A percentile compares a stretch with the other conserved stretches of the same genome.
phyloP scores from a whole-genome alignment of 148 eudicot species.

The Amaranthus palmeri region DNA sequence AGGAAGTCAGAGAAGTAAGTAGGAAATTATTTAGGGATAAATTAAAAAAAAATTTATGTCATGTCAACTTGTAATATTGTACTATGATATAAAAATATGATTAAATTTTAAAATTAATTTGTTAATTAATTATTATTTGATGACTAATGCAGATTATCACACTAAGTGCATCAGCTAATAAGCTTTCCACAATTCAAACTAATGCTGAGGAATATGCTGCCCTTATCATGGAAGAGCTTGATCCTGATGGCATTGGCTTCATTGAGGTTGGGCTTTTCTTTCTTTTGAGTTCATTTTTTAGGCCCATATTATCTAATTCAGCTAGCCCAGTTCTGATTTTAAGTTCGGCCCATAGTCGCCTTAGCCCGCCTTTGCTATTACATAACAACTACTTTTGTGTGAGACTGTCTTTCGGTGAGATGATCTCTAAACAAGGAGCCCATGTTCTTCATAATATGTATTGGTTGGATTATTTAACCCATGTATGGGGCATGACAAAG shows the following conservation, averaged over 20 bases:
- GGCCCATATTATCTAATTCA: not conserved
- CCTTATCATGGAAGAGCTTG: slow-evolving; percentile 54
- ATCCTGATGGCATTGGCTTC: slow-evolving; percentile 43
- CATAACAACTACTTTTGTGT: no score
- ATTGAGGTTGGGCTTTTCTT: slow-evolving; percentile 31
- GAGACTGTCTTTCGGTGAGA: no score
- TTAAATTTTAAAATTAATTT: not conserved
- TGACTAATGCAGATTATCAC: slow-evolving; percentile 29
- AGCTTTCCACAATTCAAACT: slow-evolving; percentile 36
- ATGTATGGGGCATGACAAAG: no score
- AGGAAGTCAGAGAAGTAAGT: slow-evolving; percentile 49
- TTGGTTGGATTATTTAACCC: no score
- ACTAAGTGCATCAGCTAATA: slow-evolving; percentile 42
- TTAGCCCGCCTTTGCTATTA: not conserved
- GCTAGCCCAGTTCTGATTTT: not conserved
- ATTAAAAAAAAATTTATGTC: no score
- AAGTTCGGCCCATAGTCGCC: not conserved
- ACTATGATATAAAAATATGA: not conserved
- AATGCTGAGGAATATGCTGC: slow-evolving; percentile 52
- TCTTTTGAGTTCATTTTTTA: not conserved
- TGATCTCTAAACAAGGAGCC: no score
- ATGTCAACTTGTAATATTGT: no score
- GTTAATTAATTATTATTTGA: not conserved
- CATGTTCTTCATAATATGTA: no score
- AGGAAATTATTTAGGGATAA: not conserved